A percentile compares a stretch with the other conserved stretches of the same genome.
These are phyloP conservation scores for Naegleria fowleri DNA, from an alignment of 208 protist genomes.

Conservation along the genomic window DNA sequence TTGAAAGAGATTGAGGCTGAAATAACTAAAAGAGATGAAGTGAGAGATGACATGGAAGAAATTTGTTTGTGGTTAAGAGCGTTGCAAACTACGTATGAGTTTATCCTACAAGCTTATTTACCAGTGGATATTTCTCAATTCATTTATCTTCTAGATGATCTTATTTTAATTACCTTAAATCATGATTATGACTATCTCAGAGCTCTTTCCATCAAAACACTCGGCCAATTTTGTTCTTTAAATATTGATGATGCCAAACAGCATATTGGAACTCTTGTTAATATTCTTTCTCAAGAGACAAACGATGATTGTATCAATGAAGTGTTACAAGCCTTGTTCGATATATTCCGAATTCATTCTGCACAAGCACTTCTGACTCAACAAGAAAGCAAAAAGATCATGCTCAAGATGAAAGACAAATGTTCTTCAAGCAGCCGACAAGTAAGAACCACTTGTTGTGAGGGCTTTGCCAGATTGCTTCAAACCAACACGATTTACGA, in stretches of 20 bases:
- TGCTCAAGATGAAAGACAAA: neutral
- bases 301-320: neutral
- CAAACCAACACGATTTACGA: neutral
- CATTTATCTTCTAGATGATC: neutral
- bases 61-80: neutral
- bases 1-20: neutral
- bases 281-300: neutral
- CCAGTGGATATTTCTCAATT: neutral
- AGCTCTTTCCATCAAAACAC: neutral
- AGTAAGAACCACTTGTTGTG: neutral
- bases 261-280: neutral
- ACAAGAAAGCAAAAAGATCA: neutral
- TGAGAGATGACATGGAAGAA: neutral
- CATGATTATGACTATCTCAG: neutral
- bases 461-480: neutral
- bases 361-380: neutral
- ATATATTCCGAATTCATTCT: neutral
- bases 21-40: neutral
- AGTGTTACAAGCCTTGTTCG: neutral
- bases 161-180: neutral
- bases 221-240: constrained; percentile 10
- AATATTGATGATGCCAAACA: neutral
- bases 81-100: neutral
- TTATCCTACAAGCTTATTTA: neutral
- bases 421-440: neutral